Evolutionary conservation across 305 asterid species (phyloP).

Genomic region (Nicotiana rustica): DNA sequence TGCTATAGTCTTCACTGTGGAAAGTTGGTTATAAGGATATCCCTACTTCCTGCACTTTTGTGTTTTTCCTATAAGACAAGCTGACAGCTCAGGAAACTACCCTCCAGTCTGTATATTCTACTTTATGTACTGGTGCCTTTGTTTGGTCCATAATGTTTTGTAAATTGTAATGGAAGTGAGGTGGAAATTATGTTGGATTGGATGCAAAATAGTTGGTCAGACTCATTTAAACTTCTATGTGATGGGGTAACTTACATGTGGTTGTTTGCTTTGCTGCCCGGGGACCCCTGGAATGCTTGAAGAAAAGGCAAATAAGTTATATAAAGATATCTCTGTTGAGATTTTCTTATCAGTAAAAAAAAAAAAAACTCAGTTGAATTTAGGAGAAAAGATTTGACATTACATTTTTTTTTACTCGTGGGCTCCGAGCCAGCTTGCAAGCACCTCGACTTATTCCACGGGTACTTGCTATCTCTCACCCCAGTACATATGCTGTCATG

Average conservation of each 20-base stretch:
- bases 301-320: background rate
- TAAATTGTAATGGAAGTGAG: background rate
- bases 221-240: background rate
- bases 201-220: background rate
- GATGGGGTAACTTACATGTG: background rate
- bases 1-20: constrained; percentile 13
- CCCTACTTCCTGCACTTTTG: background rate
- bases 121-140: background rate
- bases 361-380: background rate
- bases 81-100: background rate
- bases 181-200: background rate
- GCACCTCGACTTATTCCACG: too few species aligned
- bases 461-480: too few species aligned
- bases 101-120: background rate
- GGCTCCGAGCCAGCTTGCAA: too few species aligned
- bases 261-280: background rate
- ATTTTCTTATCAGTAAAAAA: background rate
- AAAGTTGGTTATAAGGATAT: background rate
- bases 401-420: background rate
- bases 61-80: constrained; percentile 6
- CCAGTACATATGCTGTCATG: too few species aligned
- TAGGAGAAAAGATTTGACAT: background rate
- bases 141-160: background rate
- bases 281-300: background rate
- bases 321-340: background rate